phyloP scores from a whole-genome alignment of 2,329 filamentous ascomycete species.

The Claviceps sp. region DNA sequence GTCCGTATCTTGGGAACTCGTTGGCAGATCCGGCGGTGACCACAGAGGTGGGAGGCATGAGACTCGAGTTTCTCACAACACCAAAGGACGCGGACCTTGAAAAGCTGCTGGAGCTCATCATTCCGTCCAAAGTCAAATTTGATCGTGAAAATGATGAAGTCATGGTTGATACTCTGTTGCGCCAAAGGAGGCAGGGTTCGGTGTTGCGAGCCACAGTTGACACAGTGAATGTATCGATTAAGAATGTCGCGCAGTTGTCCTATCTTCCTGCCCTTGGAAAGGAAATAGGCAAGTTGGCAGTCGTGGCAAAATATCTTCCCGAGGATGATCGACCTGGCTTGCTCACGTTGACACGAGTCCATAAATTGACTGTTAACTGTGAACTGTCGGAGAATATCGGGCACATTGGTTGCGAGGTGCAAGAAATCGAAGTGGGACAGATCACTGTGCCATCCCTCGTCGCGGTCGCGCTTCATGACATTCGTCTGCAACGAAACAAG shows the following conservation, averaged over 20 bases:
- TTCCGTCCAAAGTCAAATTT: constrained; percentile 82
- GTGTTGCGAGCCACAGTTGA: constrained; percentile 61
- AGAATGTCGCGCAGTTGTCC: constrained; percentile 50
- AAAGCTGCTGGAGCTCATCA: constrained; percentile 71
- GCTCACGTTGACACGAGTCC: constrained; percentile 57
- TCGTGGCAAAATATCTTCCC: constrained; percentile 84
- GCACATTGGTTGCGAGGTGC: constrained; percentile 40
- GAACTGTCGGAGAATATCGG: constrained; percentile 60
- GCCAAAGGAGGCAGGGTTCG: constrained; percentile 75
- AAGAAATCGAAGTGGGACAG: constrained; percentile 59
- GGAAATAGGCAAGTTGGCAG: constrained; percentile 71
- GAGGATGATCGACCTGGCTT: constrained; percentile 90
- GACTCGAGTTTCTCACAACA: constrained; percentile 56
- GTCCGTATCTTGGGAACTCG: constrained; percentile 47
- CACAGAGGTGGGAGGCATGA: constrained; percentile 50
- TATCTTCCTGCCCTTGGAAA: constrained; percentile 59
- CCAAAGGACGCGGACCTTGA: constrained; percentile 74
- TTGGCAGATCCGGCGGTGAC: constrained; percentile 45
- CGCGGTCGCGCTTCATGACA: constrained; percentile 56
- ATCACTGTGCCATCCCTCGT: constrained; percentile 75
- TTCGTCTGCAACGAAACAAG: constrained; percentile 50
- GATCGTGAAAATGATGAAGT: constrained; percentile 81
- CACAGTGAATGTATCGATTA: constrained; percentile 47
- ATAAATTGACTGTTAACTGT: constrained; percentile 46
- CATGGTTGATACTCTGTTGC: constrained; percentile 78